These are phyloP conservation scores for Pyrenophora teres DNA, from an alignment of 2,329 filamentous ascomycete genomes.

Conservation along the genomic window DNA sequence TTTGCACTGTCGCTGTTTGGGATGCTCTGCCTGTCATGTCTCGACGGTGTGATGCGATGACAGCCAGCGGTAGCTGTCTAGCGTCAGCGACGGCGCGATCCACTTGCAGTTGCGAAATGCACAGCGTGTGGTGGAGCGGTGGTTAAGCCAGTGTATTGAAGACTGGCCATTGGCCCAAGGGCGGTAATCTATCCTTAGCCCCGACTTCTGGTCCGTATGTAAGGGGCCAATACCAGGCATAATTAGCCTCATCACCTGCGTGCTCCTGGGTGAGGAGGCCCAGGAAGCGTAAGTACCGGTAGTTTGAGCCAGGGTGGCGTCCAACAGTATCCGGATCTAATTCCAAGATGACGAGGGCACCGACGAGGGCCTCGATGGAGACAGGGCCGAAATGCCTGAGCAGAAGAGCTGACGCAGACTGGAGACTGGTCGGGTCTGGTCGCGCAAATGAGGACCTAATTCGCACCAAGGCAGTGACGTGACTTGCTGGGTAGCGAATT, in stretches of 20 bases:
- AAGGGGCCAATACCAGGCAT: conserved; percentile 15
- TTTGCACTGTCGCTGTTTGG: conserved; percentile 23
- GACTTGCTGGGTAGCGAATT: conserved; percentile 11
- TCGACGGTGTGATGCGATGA: conserved; percentile 25
- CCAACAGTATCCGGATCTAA: conserved; percentile 24
- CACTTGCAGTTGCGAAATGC: conserved; percentile 11
- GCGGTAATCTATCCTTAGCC: conserved; percentile 10
- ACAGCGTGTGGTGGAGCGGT: conserved; percentile 10
- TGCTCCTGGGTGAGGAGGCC: conserved; percentile 23
- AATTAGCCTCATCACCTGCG: no score
- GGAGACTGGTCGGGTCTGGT: conserved; percentile 12
- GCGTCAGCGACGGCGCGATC: conserved; percentile 30
- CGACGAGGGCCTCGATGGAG: conserved; percentile 23
- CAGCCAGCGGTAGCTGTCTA: conserved; percentile 35
- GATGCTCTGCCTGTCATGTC: conserved; percentile 24
- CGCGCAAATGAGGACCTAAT: conserved; percentile 15
- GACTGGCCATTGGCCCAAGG: neutral
- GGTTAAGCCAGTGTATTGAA: conserved; percentile 9
- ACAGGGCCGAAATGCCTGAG: conserved; percentile 32
- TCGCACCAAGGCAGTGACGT: conserved; percentile 13
- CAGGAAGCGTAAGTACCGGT: conserved; percentile 21
- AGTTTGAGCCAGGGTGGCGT: conserved; percentile 28
- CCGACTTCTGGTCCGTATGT: conserved; percentile 13
- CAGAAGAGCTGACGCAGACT: conserved; percentile 26
- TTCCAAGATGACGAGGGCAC: conserved; percentile 27